Base-by-base conservation (phyloP, 257 asterid species). In the Jacaranda mimosifolia region DNA sequence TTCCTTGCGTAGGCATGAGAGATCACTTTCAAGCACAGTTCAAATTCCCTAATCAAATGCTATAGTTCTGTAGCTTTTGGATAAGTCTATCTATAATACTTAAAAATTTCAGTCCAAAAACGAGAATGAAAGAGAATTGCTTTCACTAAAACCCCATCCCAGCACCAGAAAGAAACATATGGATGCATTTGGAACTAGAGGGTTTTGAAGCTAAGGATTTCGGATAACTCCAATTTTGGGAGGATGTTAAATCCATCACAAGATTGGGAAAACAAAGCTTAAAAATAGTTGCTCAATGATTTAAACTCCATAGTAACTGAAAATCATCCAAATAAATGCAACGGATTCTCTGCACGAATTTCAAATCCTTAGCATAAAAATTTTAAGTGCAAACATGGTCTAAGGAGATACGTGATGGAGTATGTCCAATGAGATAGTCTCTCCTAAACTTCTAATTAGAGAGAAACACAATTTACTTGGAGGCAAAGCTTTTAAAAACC, bases 371-470 rank as follows among this genome's bases (percentile, higher is more conserved):
- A 45, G 62, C 35, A 71, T 5, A 42, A 48, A 4, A 21, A 11
- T 15, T 49, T 26, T 26, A 26, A 26, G 32, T 26, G 32, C 32
- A 26, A 26, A 26, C 32, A 26, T 2, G 2, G 5, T 14, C 2
- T 32, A 71, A 14, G 57, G 11, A 17, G 45, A 64, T 19, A 57
- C 43, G 32, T 45, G 49, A 55, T 19, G 52, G 38, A 42, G 68
- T 49, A 58, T 52, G 70, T 51, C 45, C 19, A 71, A 66, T 17
- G 52, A 68, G 53, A 55, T 12, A 59, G 64, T 64, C 70, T 51
- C 7, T 64, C 68, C 55, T 32, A 48, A 66, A 74, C 56, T 78
- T 63, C 74, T 59, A 7, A 66, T 15, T 45, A 38, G 42, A 32
- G 49, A n/a, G 19, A 21, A 21, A 58, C n/a, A 46, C 59, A 68